Evolutionary conservation across 1,284 basidiomycete species (phyloP).

Genomic region (Tremellales sp.): DNA sequence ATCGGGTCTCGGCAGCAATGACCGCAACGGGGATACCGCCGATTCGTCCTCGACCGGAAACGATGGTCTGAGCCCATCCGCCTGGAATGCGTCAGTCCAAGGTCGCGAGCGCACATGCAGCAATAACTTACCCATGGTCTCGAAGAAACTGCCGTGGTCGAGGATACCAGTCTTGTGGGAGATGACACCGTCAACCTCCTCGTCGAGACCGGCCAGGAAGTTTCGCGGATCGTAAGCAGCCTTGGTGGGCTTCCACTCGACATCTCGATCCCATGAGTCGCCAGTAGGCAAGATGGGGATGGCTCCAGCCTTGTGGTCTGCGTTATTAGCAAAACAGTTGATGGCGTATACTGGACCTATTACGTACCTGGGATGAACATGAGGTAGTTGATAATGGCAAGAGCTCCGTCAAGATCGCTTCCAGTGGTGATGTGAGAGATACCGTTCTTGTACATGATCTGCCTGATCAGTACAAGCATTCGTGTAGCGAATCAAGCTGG

Average conservation of each 20-base stretch:
- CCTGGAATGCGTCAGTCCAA: conserved; percentile 47
- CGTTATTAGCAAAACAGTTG: no score
- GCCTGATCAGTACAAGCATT: conserved; percentile 7
- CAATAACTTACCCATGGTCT: conserved; percentile 41
- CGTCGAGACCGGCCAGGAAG: conserved; percentile 91
- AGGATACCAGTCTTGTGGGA: conserved; percentile 88
- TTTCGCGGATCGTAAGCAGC: conserved; percentile 95
- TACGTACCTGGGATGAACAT: conserved; percentile 74
- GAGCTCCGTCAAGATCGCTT: conserved; percentile 91
- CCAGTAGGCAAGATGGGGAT: conserved; percentile 67
- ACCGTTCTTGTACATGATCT: conserved; percentile 99
- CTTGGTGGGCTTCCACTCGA: conserved; percentile 86
- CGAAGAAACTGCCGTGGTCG: conserved; percentile 82
- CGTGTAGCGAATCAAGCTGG: background rate
- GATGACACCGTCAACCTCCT: conserved; percentile 64
- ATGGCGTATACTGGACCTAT: no score
- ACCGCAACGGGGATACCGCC: conserved; percentile 97
- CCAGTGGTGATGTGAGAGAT: conserved; percentile 93
- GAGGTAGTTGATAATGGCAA: conserved; percentile 90
- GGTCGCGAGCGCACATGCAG: background rate
- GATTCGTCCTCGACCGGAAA: conserved; percentile 85
- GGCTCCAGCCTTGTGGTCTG: conserved; percentile 63
- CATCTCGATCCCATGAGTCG: conserved; percentile 89
- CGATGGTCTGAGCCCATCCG: conserved; percentile 98
- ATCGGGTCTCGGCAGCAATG: conserved; percentile 86